Percentiles rank a stretch among this genome's conserved stretches.
phyloP scores from a whole-genome alignment of 768 basidiomycete genomes.

The Russula sp. region DNA sequence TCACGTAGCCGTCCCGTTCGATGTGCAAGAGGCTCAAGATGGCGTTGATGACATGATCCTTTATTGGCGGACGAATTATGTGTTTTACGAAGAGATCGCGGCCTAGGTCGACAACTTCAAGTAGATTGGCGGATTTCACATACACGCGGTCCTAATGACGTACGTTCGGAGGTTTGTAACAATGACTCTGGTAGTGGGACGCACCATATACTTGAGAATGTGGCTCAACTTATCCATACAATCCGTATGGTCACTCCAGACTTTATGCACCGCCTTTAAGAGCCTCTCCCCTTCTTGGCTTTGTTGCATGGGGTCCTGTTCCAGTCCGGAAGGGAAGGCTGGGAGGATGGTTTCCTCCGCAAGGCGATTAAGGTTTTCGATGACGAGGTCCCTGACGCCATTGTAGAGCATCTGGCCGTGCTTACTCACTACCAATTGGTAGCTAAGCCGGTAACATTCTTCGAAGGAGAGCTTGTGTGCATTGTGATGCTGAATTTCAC shows the following conservation, averaged over 20 bases:
- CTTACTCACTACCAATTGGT: constrained; percentile 89
- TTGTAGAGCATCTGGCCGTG: constrained; percentile 83
- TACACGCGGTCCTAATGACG: constrained; percentile 81
- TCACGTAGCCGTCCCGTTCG: constrained; percentile 87
- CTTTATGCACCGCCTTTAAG: constrained; percentile 73
- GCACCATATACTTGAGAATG: constrained; percentile 94
- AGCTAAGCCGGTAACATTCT: constrained; percentile 91
- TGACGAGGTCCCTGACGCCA: constrained; percentile 74
- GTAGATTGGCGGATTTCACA: constrained; percentile 68
- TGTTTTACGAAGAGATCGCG: constrained; percentile 76
- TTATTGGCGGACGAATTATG: constrained; percentile 79
- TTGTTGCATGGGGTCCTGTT: constrained; percentile 65
- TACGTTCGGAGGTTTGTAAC: constrained; percentile 26
- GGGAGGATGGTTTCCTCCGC: constrained; percentile 76
- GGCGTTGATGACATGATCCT: constrained; percentile 76
- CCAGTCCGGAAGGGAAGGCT: constrained; percentile 71
- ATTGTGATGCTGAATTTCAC: constrained; percentile 93
- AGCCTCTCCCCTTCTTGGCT: constrained; percentile 83
- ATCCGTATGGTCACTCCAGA: constrained; percentile 92
- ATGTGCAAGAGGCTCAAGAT: constrained; percentile 83
- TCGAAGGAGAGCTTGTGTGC: constrained; percentile 86
- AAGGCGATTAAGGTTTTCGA: constrained; percentile 77
- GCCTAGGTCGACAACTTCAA: constrained; percentile 78
- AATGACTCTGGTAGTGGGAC: constrained; percentile 17
- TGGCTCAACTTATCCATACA: constrained; percentile 87